phyloP scores from a whole-genome alignment of 768 basidiomycete species.

The Termitomyces sp. region DNA sequence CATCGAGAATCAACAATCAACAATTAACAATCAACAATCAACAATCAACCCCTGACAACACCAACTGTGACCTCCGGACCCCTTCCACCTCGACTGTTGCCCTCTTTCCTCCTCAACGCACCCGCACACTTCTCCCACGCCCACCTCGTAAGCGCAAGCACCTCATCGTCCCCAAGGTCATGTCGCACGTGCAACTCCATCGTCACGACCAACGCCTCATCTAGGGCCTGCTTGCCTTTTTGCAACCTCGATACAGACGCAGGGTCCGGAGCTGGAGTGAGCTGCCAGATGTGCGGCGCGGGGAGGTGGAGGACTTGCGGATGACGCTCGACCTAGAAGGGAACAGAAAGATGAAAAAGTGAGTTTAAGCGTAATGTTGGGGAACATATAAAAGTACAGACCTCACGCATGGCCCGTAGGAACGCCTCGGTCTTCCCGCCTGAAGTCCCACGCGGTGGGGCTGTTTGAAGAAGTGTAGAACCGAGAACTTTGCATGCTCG shows the following conservation, averaged over 20 bases:
- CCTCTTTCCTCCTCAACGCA: constrained; percentile 42
- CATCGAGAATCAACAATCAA: background rate
- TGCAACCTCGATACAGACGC: constrained; percentile 11
- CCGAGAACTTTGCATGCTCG: constrained; percentile 80
- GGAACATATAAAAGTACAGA: constrained; percentile 24
- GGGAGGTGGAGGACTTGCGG: constrained; percentile 79
- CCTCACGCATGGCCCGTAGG: constrained; percentile 76
- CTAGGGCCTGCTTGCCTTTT: background rate
- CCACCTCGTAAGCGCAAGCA: constrained; percentile 69
- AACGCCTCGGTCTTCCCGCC: constrained; percentile 78
- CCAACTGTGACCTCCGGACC: constrained; percentile 70
- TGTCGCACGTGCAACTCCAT: constrained; percentile 70
- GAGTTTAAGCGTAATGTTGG: background rate
- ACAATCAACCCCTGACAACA: constrained; percentile 48
- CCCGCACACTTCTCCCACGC: constrained; percentile 61
- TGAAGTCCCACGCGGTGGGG: constrained; percentile 56
- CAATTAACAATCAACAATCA: constrained; percentile 19
- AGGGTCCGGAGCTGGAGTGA: constrained; percentile 40
- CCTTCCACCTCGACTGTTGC: constrained; percentile 24
- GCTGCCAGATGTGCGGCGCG: constrained; percentile 86
- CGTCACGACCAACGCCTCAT: constrained; percentile 59
- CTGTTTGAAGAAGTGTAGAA: constrained; percentile 83
- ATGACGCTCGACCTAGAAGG: constrained; percentile 68
- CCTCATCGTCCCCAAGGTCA: constrained; percentile 64
- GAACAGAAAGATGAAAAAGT: background rate